Conservation (phyloP, 2,329 filamentous ascomycete genomes). For the Harringtonia lauricola region DNA sequence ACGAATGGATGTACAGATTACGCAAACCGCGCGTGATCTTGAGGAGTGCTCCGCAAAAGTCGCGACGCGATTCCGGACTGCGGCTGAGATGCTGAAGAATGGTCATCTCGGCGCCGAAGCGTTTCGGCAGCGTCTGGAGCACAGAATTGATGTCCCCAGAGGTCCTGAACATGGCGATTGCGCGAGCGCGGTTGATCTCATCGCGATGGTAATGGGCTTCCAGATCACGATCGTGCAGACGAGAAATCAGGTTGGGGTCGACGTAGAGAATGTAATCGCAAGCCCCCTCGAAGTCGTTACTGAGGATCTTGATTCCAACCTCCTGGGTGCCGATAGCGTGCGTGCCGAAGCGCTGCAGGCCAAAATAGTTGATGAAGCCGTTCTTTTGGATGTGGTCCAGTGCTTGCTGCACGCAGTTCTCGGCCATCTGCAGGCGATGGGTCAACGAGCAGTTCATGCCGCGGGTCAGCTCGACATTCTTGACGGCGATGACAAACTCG, state of each 20-base stretch:
- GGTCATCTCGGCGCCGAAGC: slow-evolving; percentile 69
- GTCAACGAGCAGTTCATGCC: slow-evolving; percentile 34
- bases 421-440: slow-evolving; percentile 29
- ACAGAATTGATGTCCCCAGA: slow-evolving; percentile 49
- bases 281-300: slow-evolving; percentile 70
- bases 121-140: slow-evolving; percentile 58
- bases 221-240: slow-evolving; percentile 33
- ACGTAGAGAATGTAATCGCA: slow-evolving; percentile 68
- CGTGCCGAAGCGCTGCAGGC: slow-evolving; percentile 91
- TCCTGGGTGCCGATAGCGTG: slow-evolving; percentile 77
- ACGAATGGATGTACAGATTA: slow-evolving; percentile 94
- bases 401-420: slow-evolving; percentile 42
- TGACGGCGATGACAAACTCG: slow-evolving; percentile 83
- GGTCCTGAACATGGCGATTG: slow-evolving; percentile 62
- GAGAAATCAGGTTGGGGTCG: slow-evolving; percentile 40
- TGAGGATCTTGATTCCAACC: slow-evolving; percentile 73
- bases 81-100: slow-evolving; percentile 67
- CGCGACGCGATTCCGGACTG: slow-evolving; percentile 39
- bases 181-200: slow-evolving; percentile 67
- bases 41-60: slow-evolving; percentile 73
- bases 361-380: slow-evolving; percentile 96
- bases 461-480: slow-evolving; percentile 60
- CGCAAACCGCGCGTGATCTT: slow-evolving; percentile 72
- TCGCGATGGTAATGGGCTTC: slow-evolving; percentile 50
- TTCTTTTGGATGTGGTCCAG: slow-evolving; percentile 57